phyloP scores from a whole-genome alignment of 2,329 filamentous ascomycete genomes.

The Huntiella abstrusa region DNA sequence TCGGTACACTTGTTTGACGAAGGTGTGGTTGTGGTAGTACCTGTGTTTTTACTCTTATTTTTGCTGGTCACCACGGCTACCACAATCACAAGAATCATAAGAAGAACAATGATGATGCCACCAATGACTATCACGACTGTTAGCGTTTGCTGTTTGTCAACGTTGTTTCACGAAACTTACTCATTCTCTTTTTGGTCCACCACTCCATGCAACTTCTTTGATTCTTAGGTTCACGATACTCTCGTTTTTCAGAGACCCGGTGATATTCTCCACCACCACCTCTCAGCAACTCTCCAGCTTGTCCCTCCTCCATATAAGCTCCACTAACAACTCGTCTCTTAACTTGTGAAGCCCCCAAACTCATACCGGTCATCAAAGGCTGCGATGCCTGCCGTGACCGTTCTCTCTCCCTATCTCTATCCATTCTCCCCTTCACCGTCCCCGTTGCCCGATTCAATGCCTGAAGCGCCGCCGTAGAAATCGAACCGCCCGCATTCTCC shows the following conservation, averaged over 20 bases:
- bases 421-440: not conserved
- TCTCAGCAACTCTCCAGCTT: constrained; percentile 21
- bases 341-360: constrained; percentile 20
- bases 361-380: constrained; percentile 23
- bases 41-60: constrained; percentile 36
- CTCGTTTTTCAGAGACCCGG: constrained; percentile 28
- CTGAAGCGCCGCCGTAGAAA: not conserved
- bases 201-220: constrained; percentile 32
- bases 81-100: constrained; percentile 48
- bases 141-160: not conserved
- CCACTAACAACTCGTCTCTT: constrained; percentile 51
- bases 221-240: constrained; percentile 23
- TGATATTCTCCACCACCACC: constrained; percentile 30
- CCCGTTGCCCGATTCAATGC: not conserved
- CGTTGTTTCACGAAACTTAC: constrained; percentile 22
- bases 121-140: constrained; percentile 30
- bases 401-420: not conserved
- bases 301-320: constrained; percentile 48
- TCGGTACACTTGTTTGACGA: constrained; percentile 29
- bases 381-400: constrained; percentile 4
- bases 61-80: constrained; percentile 48
- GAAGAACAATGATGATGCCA: constrained; percentile 30
- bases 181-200: constrained; percentile 16
- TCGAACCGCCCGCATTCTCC: not conserved
- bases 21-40: not conserved